Conservation (phyloP, 73 alveolate species). For the Tetrahymena thermophila region DNA sequence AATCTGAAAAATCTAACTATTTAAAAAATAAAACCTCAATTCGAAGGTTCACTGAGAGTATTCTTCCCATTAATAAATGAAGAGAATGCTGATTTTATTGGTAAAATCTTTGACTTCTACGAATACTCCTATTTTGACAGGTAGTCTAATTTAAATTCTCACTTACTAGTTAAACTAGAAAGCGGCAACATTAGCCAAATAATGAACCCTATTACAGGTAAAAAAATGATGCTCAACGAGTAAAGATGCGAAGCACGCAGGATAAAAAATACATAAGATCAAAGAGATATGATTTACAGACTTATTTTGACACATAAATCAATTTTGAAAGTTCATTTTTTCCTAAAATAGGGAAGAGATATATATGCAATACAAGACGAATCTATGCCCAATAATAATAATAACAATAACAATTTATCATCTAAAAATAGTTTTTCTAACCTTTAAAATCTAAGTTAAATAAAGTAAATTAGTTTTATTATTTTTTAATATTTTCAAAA, state of each 20-base stretch:
- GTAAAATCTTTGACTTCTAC: not conserved
- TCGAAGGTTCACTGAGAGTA: not conserved
- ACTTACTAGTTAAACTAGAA: not conserved
- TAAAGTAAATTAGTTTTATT: not conserved
- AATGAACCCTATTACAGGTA: not conserved
- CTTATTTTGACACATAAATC: not conserved
- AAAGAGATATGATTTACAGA: not conserved
- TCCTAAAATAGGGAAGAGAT: not conserved
- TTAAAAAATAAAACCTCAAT: not conserved
- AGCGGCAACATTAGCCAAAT: not conserved
- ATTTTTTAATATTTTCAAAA: too few species aligned
- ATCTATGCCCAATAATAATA: not conserved
- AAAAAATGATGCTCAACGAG: not conserved
- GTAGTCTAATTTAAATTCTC: not conserved
- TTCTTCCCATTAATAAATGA: not conserved
- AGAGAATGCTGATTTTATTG: not conserved
- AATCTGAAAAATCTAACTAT: not conserved
- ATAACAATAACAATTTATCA: not conserved
- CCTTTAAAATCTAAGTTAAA: not conserved
- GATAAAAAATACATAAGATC: not conserved
- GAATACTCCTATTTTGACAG: not conserved
- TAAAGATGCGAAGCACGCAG: not conserved
- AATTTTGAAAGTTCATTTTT: not conserved
- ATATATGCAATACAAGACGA: not conserved
- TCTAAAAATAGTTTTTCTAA: not conserved